A percentile compares a stretch with the other conserved stretches of the same genome.
Conservation (phyloP, 2,329 filamentous ascomycete species). For the Colletotrichum paranaense region DNA sequence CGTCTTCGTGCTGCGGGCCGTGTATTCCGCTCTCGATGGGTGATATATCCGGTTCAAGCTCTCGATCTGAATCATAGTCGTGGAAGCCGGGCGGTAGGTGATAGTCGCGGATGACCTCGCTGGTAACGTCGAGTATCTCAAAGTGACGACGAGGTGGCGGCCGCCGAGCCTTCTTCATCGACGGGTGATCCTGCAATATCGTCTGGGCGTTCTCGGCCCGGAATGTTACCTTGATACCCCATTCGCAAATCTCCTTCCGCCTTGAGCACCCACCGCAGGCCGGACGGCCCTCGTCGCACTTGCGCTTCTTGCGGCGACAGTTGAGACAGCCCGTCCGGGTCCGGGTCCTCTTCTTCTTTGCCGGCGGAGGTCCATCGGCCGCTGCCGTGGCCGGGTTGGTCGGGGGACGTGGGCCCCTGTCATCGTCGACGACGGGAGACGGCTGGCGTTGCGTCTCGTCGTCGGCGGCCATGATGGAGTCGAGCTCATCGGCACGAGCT, state of each 20-base stretch:
- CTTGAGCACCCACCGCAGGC: slow-evolving; percentile 48
- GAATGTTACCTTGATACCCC: slow-evolving; percentile 52
- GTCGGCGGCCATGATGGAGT: not conserved
- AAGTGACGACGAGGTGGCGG: slow-evolving; percentile 41
- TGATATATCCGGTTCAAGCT: slow-evolving; percentile 6
- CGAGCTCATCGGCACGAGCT: slow-evolving; percentile 4
- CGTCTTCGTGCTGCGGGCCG: not conserved
- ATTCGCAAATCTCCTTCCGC: slow-evolving; percentile 47
- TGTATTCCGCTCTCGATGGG: not conserved
- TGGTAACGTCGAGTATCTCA: slow-evolving; percentile 51
- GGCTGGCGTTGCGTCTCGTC: not conserved
- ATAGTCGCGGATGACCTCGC: slow-evolving; percentile 51
- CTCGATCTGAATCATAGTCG: slow-evolving; percentile 28
- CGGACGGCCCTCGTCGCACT: slow-evolving; percentile 50
- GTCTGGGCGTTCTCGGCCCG: slow-evolving; percentile 49
- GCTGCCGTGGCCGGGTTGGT: slow-evolving; percentile 6
- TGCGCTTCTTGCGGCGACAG: slow-evolving; percentile 52
- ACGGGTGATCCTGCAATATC: slow-evolving; percentile 46
- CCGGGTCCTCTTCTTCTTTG: slow-evolving; percentile 44
- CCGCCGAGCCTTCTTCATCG: slow-evolving; percentile 45
- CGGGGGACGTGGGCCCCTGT: not conserved
- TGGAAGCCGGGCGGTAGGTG: slow-evolving; percentile 38
- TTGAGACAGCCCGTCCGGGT: slow-evolving; percentile 51
- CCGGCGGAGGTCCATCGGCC: slow-evolving; percentile 10
- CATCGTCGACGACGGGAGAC: not conserved